Evolutionary conservation across 805 yeast genomes (phyloP), one percentile per base, ranked within the genome.

Genomic region (Lipomyces orientalis): DNA sequence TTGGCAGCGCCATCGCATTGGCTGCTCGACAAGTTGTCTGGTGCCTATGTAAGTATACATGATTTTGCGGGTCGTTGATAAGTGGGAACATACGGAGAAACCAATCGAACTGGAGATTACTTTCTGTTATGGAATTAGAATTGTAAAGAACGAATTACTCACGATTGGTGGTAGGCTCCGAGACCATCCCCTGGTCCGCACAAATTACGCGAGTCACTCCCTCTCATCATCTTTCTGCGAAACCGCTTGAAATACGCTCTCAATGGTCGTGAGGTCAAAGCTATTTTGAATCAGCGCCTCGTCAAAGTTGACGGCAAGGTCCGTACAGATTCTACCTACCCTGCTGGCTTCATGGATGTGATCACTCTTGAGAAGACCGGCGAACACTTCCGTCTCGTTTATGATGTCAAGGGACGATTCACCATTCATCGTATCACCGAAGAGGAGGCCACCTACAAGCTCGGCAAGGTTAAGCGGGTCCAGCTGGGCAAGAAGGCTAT

Each of bases 1-100:
- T 90, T 94, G 86, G 97, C 98, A 84, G 99, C 99, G 84, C 99
- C 99, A 88, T 90, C 93, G 88, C 99, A 95, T 90, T 95, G 99
- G 99, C 91, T 95, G 96, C 91, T 95, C 88, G 99, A 96, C 96
- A 95, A 95, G 87, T 88, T 95, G 87, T 91, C 98, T 82, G 99
- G 99, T 83, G 87, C 91, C 81, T 95, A 95, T 84, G 72, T 69
- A 58, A 60, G 72, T 69, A 8, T 12, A 16, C 49, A n/a, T 16
- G 8, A 16, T 43, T 43, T 19, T 43, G n/a, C 9, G 22, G 16
- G 29, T 59, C 14, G 4, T n/a, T 54, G 31, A n/a, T n/a, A 16
- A 43, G 16, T 43, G 49, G 22, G 22, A 16, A n/a, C 7, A n/a
- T 43, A 43, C 49, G 19, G 8, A 43, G 16, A 14, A 43, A 43